Conservation (phyloP, 257 asterid species). For the Ligustrum vulgare region DNA sequence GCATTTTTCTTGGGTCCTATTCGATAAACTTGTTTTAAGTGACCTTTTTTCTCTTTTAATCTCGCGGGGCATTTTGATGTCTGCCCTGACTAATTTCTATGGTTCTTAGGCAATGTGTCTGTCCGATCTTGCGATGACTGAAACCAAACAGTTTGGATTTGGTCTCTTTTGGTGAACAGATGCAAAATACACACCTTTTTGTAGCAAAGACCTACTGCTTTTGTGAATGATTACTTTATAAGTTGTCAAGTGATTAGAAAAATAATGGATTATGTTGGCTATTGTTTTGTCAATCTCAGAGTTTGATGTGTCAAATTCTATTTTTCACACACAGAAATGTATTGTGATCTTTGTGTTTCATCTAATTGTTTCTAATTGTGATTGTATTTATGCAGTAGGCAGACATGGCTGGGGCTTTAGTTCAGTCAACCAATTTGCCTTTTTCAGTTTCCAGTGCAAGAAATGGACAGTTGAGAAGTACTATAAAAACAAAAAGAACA, state of each 20-base stretch:
- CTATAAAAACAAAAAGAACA: conserved; percentile 43
- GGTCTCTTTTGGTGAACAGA: not conserved
- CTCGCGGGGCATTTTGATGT: not conserved
- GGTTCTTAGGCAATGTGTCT: not conserved
- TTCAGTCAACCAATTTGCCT: conserved; percentile 62
- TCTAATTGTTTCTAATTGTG: conserved; percentile 14
- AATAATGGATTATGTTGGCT: not conserved
- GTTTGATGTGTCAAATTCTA: not conserved
- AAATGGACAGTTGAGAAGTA: conserved; percentile 47
- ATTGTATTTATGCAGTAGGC: conserved; percentile 40
- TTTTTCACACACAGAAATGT: not conserved
- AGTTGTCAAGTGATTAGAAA: not conserved
- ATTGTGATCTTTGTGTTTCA: not conserved
- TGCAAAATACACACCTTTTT: not conserved
- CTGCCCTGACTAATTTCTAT: not conserved
- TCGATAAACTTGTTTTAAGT: not conserved
- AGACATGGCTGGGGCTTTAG: conserved; percentile 69
- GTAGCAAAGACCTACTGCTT: not conserved
- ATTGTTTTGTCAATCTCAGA: not conserved
- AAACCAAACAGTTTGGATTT: not conserved
- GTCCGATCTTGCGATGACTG: not conserved
- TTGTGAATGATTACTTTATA: not conserved
- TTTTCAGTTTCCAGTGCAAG: conserved; percentile 53
- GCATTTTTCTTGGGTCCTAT: not conserved
- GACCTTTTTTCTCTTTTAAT: too few species aligned